These are phyloP conservation scores for Casuarina glauca DNA, from an alignment of 306 rosid species.

Conservation along the genomic window DNA sequence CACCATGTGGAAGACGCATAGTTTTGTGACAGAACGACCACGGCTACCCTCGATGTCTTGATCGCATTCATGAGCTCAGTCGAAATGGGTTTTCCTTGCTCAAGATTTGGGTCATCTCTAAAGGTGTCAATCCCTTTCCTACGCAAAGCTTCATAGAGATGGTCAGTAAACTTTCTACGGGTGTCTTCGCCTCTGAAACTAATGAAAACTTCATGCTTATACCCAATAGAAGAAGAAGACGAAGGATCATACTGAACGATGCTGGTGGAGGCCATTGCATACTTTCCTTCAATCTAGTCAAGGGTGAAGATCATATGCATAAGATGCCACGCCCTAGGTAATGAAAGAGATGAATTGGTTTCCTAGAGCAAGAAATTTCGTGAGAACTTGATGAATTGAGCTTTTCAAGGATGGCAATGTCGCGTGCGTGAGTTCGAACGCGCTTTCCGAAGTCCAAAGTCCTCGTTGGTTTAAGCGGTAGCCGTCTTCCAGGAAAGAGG, in stretches of 20 bases:
- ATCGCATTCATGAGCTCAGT: conserved; percentile 13
- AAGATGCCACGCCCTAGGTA: no score
- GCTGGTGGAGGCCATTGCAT: background rate
- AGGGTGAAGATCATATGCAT: no score
- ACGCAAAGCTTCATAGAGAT: background rate
- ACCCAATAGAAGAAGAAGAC: background rate
- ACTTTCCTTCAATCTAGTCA: no score
- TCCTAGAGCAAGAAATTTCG: no score
- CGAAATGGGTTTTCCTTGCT: background rate
- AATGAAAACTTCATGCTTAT: conserved; percentile 6
- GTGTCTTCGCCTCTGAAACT: conserved; percentile 23
- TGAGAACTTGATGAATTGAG: no score
- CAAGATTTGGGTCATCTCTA: background rate
- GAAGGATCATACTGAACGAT: background rate
- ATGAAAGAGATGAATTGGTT: no score
- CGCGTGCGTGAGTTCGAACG: no score
- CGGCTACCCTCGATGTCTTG: conserved; percentile 12
- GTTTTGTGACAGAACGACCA: conserved; percentile 7
- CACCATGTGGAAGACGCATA: conserved; percentile 15
- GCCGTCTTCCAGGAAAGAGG: no score
- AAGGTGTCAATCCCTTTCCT: background rate
- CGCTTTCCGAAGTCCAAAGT: no score
- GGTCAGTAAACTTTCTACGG: background rate
- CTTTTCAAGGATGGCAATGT: no score
- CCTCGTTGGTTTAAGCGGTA: no score